Evolutionary conservation across 73 alveolate genomes (phyloP).

Genomic region (Blepharisma stoltei): DNA sequence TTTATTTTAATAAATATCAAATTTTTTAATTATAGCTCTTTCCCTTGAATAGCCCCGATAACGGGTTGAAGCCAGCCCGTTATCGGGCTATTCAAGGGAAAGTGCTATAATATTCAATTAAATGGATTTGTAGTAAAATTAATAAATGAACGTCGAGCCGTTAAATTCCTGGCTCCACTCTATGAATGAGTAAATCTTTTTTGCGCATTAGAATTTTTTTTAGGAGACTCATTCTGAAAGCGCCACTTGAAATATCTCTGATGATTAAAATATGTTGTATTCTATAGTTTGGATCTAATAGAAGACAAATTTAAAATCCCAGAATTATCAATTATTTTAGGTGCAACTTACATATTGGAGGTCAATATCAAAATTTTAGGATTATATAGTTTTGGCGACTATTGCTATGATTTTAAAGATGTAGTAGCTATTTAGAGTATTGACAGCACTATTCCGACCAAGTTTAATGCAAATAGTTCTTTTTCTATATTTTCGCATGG

Average conservation of each 20-base stretch:
- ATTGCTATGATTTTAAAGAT: not conserved
- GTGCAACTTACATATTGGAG: not conserved
- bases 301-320: not conserved
- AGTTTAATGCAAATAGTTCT: not conserved
- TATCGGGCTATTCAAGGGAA: no score
- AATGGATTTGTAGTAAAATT: no score
- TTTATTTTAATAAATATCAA: no score
- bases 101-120: no score
- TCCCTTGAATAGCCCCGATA: no score
- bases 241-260: not conserved
- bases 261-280: not conserved
- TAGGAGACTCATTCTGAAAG: conserved; percentile 6
- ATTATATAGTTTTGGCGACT: not conserved
- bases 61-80: no score
- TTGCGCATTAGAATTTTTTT: no score
- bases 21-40: no score
- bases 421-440: no score
- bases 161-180: no score
- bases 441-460: not conserved
- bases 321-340: not conserved
- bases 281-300: not conserved
- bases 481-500: conserved; percentile 6
- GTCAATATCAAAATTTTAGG: not conserved
- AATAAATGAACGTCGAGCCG: no score
- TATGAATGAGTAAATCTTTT: no score